These are phyloP conservation scores for Tolypocladium guangdongense DNA, from an alignment of 2,329 filamentous ascomycete genomes.

Conservation along the genomic window DNA sequence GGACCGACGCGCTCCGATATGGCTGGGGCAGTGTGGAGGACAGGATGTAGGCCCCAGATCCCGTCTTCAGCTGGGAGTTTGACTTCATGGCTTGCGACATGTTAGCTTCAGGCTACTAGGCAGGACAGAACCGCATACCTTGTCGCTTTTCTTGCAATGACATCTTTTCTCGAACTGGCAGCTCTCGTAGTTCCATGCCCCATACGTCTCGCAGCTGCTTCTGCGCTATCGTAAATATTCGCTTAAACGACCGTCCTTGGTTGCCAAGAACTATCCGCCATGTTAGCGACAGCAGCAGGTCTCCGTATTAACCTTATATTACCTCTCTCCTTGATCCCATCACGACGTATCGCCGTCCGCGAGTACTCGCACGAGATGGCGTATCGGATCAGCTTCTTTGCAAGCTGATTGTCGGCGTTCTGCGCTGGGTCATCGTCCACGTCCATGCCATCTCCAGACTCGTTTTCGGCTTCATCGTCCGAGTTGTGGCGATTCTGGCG, in stretches of 20 bases:
- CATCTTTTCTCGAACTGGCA: conserved; percentile 71
- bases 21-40: conserved; percentile 57
- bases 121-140: conserved; percentile 31
- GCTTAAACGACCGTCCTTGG: conserved; percentile 59
- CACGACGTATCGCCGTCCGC: conserved; percentile 46
- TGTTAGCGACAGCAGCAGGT: conserved; percentile 3
- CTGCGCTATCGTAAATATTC: conserved; percentile 70
- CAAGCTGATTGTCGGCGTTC: conserved; percentile 39
- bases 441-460: conserved; percentile 28
- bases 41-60: conserved; percentile 66
- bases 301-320: background rate
- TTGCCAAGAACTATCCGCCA: conserved; percentile 55
- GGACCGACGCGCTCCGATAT: conserved; percentile 56
- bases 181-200: conserved; percentile 85
- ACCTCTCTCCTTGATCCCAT: conserved; percentile 56
- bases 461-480: conserved; percentile 20
- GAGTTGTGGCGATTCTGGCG: conserved; percentile 16
- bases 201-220: conserved; percentile 58
- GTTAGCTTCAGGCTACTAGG: conserved; percentile 4
- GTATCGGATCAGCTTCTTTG: conserved; percentile 59
- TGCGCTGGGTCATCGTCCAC: conserved; percentile 17
- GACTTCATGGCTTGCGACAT: conserved; percentile 26
- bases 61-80: conserved; percentile 40
- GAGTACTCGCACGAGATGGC: conserved; percentile 56
- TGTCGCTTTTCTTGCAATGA: conserved; percentile 68